phyloP scores from a whole-genome alignment of 345 rosid genomes.

The Pelargonium nanum region DNA sequence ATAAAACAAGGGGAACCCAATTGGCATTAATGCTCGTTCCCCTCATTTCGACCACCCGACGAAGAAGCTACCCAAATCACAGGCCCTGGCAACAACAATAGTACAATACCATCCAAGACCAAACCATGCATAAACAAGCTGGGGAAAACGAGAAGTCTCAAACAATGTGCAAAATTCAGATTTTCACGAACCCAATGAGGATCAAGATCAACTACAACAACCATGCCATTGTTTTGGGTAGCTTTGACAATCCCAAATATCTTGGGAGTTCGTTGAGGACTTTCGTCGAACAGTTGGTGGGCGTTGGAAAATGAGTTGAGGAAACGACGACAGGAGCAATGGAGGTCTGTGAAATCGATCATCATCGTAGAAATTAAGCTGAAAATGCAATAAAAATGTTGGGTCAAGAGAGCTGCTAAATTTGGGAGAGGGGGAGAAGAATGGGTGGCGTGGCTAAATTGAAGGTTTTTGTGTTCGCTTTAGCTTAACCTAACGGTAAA shows the following conservation, averaged over 20 bases:
- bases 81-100: slow-evolving; percentile 14
- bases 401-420: neutral
- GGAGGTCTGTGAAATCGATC: neutral
- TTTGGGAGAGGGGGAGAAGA: neutral
- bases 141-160: slow-evolving; percentile 4
- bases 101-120: slow-evolving; percentile 7
- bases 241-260: neutral
- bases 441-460: neutral
- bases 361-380: neutral
- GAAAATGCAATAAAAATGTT: neutral
- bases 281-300: neutral
- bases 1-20: slow-evolving; percentile 20
- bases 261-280: neutral
- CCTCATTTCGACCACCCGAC: slow-evolving; percentile 23
- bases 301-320: neutral
- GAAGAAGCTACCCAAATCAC: no score
- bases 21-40: slow-evolving; percentile 18
- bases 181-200: slow-evolving; percentile 6
- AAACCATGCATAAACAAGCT: slow-evolving; percentile 10
- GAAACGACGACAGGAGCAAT: no score
- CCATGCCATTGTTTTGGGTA: slow-evolving; percentile 17
- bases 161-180: slow-evolving; percentile 7
- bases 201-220: slow-evolving; percentile 9
- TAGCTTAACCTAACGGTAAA: neutral
- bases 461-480: neutral